Percentiles rank a stretch among this genome's conserved stretches.
phyloP scores from a whole-genome alignment of 805 yeast genomes.

The Saccharomycopsis olivae region DNA sequence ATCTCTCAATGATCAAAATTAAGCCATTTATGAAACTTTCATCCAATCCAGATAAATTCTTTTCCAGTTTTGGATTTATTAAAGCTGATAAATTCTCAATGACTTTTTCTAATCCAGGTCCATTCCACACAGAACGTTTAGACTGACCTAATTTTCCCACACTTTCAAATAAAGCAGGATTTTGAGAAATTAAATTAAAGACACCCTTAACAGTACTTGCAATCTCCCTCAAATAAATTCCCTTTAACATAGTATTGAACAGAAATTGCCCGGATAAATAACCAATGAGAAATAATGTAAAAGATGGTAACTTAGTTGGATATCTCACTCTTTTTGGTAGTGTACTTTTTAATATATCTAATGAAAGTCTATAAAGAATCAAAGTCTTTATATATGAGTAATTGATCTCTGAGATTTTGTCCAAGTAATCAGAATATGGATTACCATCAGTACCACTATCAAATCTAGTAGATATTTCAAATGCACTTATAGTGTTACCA shows the following conservation, averaged over 20 bases:
- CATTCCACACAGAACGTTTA: neutral
- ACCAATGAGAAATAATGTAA: slow-evolving; percentile 1
- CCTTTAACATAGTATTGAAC: slow-evolving; percentile 1
- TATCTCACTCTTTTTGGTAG: too few relatives aligned
- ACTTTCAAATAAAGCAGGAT: slow-evolving; percentile 1
- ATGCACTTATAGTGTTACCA: slow-evolving; percentile 11
- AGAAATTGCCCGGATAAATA: slow-evolving; percentile 3
- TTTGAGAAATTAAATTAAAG: slow-evolving; percentile 2
- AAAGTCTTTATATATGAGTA: slow-evolving; percentile 7
- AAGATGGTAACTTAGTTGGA: neutral
- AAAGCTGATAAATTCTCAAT: neutral
- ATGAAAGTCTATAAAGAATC: too few relatives aligned
- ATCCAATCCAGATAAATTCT: neutral
- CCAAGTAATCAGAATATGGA: slow-evolving; percentile 11
- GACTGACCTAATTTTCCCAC: slow-evolving; percentile 1
- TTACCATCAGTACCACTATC: slow-evolving; percentile 1
- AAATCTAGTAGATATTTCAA: slow-evolving; percentile 15
- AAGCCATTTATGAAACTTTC: slow-evolving; percentile 12
- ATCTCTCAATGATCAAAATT: slow-evolving; percentile 2
- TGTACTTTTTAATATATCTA: too few relatives aligned
- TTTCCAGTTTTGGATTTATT: neutral
- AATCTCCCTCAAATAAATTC: neutral
- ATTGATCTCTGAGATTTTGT: slow-evolving; percentile 14
- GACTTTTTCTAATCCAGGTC: neutral
- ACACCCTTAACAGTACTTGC: slow-evolving; percentile 1